Evolutionary conservation across 2,329 filamentous ascomycete genomes (phyloP).

Genomic region (Chaetomium globosum): DNA sequence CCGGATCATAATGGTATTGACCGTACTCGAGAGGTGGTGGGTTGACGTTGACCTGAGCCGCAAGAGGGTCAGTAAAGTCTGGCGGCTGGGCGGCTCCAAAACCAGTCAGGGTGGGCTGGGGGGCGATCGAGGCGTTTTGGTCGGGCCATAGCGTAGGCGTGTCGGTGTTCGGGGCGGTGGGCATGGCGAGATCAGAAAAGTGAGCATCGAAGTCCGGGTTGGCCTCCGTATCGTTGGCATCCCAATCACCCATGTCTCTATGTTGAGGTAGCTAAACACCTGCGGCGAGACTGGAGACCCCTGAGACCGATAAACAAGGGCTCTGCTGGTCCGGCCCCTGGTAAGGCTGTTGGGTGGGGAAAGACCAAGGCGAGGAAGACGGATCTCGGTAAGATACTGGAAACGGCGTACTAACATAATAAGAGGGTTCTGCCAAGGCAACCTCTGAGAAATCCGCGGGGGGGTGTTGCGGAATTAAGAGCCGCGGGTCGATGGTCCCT

Average conservation of each 20-base stretch:
- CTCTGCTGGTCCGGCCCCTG: not conserved
- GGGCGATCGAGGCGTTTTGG: not conserved
- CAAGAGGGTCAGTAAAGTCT: not conserved
- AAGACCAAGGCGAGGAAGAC: slow-evolving; percentile 1
- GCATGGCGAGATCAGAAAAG: slow-evolving; percentile 11
- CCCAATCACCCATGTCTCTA: slow-evolving; percentile 16
- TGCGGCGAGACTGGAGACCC: slow-evolving; percentile 8
- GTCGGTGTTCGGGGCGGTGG: not conserved
- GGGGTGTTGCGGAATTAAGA: slow-evolving; percentile 6
- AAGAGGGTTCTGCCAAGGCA: not conserved
- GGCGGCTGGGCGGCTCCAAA: not conserved
- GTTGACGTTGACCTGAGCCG: not conserved
- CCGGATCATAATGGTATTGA: not conserved
- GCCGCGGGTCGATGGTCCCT: slow-evolving; percentile 22
- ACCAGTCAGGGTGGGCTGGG: not conserved
- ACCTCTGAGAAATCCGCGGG: not conserved
- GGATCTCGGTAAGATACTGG: not conserved
- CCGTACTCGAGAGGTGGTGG: not conserved
- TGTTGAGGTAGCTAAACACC: slow-evolving; percentile 16
- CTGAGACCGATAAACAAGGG: slow-evolving; percentile 4
- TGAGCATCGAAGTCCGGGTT: slow-evolving; percentile 9
- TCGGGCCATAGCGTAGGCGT: not conserved
- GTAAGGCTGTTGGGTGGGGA: not conserved
- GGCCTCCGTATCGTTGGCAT: slow-evolving; percentile 1
- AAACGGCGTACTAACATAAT: not conserved